A percentile compares a stretch with the other conserved stretches of the same genome.
These are phyloP conservation scores for Xylariaceae sp. DNA, from an alignment of 2,329 filamentous ascomycete genomes.

Conservation along the genomic window DNA sequence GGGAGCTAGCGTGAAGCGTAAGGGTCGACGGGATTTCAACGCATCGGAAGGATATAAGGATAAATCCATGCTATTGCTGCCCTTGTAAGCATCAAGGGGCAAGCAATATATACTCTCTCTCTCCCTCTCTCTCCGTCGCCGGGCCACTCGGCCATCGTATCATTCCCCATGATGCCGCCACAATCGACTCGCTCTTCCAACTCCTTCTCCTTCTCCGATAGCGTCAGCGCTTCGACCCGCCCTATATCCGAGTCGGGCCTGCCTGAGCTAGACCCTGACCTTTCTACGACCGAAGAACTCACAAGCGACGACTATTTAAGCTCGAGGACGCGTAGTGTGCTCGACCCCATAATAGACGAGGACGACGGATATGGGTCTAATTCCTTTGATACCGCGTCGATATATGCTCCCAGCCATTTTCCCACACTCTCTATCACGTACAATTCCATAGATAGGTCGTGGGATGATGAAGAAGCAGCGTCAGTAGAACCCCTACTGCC, in stretches of 20 bases:
- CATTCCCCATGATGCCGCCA: conserved; percentile 23
- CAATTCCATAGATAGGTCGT: conserved; percentile 32
- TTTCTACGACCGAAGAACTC: conserved; percentile 30
- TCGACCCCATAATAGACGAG: conserved; percentile 22
- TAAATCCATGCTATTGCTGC: conserved; percentile 12
- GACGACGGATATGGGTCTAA: conserved; percentile 22
- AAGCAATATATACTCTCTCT: conserved; percentile 1
- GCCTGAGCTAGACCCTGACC: conserved; percentile 28
- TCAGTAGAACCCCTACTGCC: conserved; percentile 29
- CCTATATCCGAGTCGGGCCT: conserved; percentile 23
- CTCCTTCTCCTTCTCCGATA: conserved; percentile 26
- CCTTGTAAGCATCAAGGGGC: conserved; percentile 18
- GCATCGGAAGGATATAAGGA: conserved; percentile 16
- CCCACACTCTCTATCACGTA: conserved; percentile 34
- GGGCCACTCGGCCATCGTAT: conserved; percentile 10
- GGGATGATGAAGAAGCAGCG: conserved; percentile 35
- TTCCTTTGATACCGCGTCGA: conserved; percentile 37
- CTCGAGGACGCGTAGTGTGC: conserved; percentile 24
- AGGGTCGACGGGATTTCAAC: conserved; percentile 18
- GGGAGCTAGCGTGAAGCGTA: conserved; percentile 20
- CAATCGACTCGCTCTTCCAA: conserved; percentile 23
- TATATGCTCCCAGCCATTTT: conserved; percentile 40
- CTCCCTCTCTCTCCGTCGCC: conserved; percentile 12
- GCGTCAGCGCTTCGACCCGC: conserved; percentile 19
- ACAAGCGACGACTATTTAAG: conserved; percentile 31